Evolutionary conservation across 306 rosid species (phyloP).

Genomic region (Chamaecrista fasciculata): DNA sequence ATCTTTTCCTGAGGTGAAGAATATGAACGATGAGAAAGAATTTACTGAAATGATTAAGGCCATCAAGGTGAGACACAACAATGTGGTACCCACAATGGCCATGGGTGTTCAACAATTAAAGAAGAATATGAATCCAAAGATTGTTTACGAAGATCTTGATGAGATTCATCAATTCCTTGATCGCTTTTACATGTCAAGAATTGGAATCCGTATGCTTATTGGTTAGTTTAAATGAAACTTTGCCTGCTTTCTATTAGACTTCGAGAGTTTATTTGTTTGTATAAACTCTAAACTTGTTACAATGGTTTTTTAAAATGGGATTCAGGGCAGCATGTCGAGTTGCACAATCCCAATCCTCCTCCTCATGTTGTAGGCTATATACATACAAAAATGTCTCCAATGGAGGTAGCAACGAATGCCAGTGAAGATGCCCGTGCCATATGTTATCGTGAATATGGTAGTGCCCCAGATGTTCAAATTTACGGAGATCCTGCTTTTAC

Average conservation of each 20-base stretch:
- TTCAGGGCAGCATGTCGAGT: slow-evolving; percentile 97
- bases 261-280: not conserved
- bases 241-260: slow-evolving; percentile 17
- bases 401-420: slow-evolving; percentile 71
- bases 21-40: slow-evolving; percentile 56
- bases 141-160: slow-evolving; percentile 52
- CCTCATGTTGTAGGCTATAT: slow-evolving; percentile 84
- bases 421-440: slow-evolving; percentile 83
- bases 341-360: slow-evolving; percentile 90
- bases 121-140: slow-evolving; percentile 57
- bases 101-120: slow-evolving; percentile 94
- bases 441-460: slow-evolving; percentile 83
- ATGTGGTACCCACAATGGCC: slow-evolving; percentile 97
- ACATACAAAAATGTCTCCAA: slow-evolving; percentile 86
- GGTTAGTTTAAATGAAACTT: slow-evolving; percentile 44
- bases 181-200: slow-evolving; percentile 96
- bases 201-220: slow-evolving; percentile 97
- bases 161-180: slow-evolving; percentile 93
- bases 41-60: slow-evolving; percentile 92
- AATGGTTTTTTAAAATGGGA: slow-evolving; percentile 23
- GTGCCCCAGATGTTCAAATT: slow-evolving; percentile 69
- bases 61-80: slow-evolving; percentile 93
- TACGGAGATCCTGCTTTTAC: slow-evolving; percentile 85
- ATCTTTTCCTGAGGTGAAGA: slow-evolving; percentile 75
- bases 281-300: slow-evolving; percentile 5